These are phyloP conservation scores for Niebla homalea DNA, from an alignment of 495 filamentous ascomycete species.

Conservation along the genomic window DNA sequence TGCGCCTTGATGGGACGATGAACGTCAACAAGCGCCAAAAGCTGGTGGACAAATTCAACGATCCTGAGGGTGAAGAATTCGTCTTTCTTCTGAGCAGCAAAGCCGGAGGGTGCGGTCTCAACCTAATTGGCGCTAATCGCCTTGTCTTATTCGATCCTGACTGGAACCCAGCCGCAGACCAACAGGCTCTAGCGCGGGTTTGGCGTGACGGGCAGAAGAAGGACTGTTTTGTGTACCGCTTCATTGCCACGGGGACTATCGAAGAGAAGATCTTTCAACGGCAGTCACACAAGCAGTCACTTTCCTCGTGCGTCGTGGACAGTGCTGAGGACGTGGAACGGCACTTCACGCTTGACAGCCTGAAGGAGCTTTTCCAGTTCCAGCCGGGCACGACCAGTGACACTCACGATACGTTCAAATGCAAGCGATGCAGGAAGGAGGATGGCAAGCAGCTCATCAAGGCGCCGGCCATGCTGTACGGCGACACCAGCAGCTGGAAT, in stretches of 20 bases:
- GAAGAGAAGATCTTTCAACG: constrained; percentile 99
- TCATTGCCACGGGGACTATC: constrained; percentile 95
- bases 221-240: constrained; percentile 97
- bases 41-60: constrained; percentile 96
- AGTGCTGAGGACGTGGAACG: constrained; percentile 92
- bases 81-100: constrained; percentile 93
- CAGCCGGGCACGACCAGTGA: constrained; percentile 71
- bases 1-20: constrained; percentile 94
- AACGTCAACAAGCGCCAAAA: constrained; percentile 93
- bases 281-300: constrained; percentile 92
- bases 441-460: constrained; percentile 79
- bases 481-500: constrained; percentile 98
- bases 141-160: constrained; percentile 96
- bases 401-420: constrained; percentile 98
- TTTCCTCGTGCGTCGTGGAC: constrained; percentile 96
- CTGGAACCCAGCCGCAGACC: constrained; percentile 98
- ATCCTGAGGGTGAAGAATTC: constrained; percentile 82
- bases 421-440: constrained; percentile 71
- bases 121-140: constrained; percentile 93
- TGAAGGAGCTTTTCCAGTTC: constrained; percentile 91
- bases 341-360: constrained; percentile 80
- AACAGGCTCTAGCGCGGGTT: constrained; percentile 91
- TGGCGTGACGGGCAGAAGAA: constrained; percentile 99
- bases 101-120: constrained; percentile 92
- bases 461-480: constrained; percentile 87